A percentile compares a stretch with the other conserved stretches of the same genome.
Evolutionary conservation across 441 rosid species (phyloP).

Genomic region (Gossypium gossypioides): DNA sequence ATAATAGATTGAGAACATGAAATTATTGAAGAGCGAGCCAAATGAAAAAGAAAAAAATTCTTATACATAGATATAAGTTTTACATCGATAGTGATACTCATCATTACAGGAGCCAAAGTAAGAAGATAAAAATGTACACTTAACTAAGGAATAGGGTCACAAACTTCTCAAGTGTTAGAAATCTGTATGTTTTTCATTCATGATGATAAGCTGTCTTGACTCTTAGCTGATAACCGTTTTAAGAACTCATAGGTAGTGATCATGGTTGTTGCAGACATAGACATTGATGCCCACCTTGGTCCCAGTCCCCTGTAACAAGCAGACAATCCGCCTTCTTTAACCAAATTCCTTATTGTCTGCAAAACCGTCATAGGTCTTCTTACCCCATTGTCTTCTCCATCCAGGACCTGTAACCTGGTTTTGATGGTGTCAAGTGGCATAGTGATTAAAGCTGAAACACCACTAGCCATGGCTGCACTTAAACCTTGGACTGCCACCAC

Average conservation of each 20-base stretch:
- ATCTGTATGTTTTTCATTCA: slow-evolving; percentile 1
- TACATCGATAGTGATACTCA: neutral
- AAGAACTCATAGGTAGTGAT: slow-evolving; percentile 58
- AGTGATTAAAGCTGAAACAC: slow-evolving; percentile 68
- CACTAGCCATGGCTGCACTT: slow-evolving; percentile 82
- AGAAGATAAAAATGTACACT: slow-evolving; percentile 12
- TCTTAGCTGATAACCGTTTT: slow-evolving; percentile 47
- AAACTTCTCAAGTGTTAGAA: neutral
- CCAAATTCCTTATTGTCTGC: slow-evolving; percentile 40
- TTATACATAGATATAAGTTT: neutral
- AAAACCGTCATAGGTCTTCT: slow-evolving; percentile 38
- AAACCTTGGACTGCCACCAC: slow-evolving; percentile 64
- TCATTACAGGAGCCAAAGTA: neutral
- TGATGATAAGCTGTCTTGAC: slow-evolving; percentile 20
- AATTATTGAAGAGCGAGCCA: neutral
- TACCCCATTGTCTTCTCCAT: slow-evolving; percentile 52
- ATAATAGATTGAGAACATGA: neutral
- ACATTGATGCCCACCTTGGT: slow-evolving; percentile 68
- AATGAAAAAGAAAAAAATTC: neutral
- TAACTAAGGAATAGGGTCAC: neutral
- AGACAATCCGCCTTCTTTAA: slow-evolving; percentile 47
- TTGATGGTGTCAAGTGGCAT: slow-evolving; percentile 87
- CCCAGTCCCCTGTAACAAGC: slow-evolving; percentile 68
- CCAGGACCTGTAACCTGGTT: slow-evolving; percentile 74
- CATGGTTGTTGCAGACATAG: slow-evolving; percentile 61